Conservation (phyloP, 768 basidiomycete genomes). For the Suillus placidus region DNA sequence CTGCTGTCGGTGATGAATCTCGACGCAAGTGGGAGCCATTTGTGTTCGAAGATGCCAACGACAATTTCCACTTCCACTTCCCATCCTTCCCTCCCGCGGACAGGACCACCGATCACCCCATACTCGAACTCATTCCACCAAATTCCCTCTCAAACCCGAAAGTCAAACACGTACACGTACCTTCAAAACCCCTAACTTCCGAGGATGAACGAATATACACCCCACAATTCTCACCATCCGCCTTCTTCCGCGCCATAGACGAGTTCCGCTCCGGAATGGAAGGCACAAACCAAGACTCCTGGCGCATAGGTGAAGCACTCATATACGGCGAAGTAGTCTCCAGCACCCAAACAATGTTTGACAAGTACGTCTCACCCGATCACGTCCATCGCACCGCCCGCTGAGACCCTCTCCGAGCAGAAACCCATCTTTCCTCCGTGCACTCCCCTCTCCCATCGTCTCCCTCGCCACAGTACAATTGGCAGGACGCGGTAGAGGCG, state of each 20-base stretch:
- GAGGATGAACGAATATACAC: slow-evolving; percentile 45
- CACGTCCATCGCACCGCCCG: background rate
- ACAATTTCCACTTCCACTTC: slow-evolving; percentile 67
- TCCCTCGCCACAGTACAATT: slow-evolving; percentile 89
- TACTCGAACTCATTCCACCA: slow-evolving; percentile 19
- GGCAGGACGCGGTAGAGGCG: slow-evolving; percentile 84
- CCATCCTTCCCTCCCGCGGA: slow-evolving; percentile 29
- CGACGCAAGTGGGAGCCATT: slow-evolving; percentile 27
- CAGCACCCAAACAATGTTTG: slow-evolving; percentile 93
- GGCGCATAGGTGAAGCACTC: slow-evolving; percentile 76
- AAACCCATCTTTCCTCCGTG: slow-evolving; percentile 70
- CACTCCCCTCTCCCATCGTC: slow-evolving; percentile 74
- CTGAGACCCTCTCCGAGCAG: slow-evolving; percentile 40
- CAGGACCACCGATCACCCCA: slow-evolving; percentile 19
- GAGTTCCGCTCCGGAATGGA: slow-evolving; percentile 31
- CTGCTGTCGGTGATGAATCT: slow-evolving; percentile 43
- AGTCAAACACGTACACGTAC: slow-evolving; percentile 58
- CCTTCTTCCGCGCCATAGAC: slow-evolving; percentile 60
- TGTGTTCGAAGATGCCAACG: slow-evolving; percentile 64
- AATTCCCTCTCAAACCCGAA: slow-evolving; percentile 39
- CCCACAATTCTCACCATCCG: slow-evolving; percentile 70
- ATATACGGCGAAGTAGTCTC: slow-evolving; percentile 90
- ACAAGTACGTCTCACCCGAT: slow-evolving; percentile 61
- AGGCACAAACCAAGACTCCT: slow-evolving; percentile 32
- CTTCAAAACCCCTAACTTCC: slow-evolving; percentile 48